A percentile compares a stretch with the other conserved stretches of the same genome.
Evolutionary conservation across 2,329 filamentous ascomycete genomes (phyloP).

Genomic region (Graphium sp.): DNA sequence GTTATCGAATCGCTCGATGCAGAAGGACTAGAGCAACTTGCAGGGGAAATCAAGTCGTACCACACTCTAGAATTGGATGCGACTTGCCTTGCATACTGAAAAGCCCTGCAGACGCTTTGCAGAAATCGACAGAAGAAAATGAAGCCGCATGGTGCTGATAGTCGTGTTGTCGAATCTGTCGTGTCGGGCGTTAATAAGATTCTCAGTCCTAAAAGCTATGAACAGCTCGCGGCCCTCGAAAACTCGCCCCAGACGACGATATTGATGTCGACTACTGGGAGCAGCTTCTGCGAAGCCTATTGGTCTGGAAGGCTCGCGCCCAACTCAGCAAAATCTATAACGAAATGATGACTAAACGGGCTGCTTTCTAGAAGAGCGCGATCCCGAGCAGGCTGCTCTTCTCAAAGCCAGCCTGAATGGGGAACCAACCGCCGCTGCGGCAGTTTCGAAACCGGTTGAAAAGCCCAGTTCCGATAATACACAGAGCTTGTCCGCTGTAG

Average conservation of each 20-base stretch:
- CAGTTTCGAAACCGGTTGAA: too few species aligned
- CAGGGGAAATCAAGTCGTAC: slow-evolving; percentile 70
- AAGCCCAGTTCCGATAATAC: too few species aligned
- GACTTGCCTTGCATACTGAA: slow-evolving; percentile 80
- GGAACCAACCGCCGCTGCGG: slow-evolving; percentile 8
- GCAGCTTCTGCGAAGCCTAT: slow-evolving; percentile 67
- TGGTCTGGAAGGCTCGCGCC: slow-evolving; percentile 84
- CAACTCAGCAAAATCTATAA: slow-evolving; percentile 68
- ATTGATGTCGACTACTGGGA: slow-evolving; percentile 98
- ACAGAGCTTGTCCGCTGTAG: too few species aligned
- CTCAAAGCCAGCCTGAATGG: slow-evolving; percentile 17
- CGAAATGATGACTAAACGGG: slow-evolving; percentile 53
- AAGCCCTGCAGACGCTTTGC: slow-evolving; percentile 73
- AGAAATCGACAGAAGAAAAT: slow-evolving; percentile 55
- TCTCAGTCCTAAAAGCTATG: slow-evolving; percentile 66
- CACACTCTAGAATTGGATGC: slow-evolving; percentile 61
- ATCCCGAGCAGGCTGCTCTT: slow-evolving; percentile 44
- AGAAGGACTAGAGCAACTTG: slow-evolving; percentile 54
- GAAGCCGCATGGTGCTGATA: slow-evolving; percentile 43
- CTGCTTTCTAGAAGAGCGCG: slow-evolving; percentile 60
- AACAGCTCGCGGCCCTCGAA: slow-evolving; percentile 84
- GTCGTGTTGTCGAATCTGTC: slow-evolving; percentile 66
- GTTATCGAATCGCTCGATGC: slow-evolving; percentile 59
- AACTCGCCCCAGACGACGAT: slow-evolving; percentile 69
- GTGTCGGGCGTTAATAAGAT: slow-evolving; percentile 78